Conservation (phyloP, 345 rosid genomes). For the Rhodamnia rubescens region DNA sequence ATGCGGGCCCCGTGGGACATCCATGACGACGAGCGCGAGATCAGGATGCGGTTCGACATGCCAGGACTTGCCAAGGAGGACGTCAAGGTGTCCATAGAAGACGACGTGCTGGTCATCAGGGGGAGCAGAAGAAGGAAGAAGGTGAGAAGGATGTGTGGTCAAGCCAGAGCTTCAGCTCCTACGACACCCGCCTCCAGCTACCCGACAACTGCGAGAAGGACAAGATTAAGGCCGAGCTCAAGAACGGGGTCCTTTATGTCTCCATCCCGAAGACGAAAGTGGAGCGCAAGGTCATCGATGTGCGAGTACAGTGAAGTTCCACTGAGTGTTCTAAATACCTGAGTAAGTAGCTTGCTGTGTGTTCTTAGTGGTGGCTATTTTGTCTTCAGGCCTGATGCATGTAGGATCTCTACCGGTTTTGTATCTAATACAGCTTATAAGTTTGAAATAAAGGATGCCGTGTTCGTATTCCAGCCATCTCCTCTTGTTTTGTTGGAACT, state of each 20-base stretch:
- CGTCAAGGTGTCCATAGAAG: conserved; percentile 56
- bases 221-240: conserved; percentile 58
- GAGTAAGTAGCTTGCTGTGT: neutral
- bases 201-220: conserved; percentile 48
- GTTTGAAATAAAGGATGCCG: neutral
- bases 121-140: conserved; percentile 55
- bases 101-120: conserved; percentile 44
- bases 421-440: rapidly evolving
- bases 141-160: conserved; percentile 23
- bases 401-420: neutral
- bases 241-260: conserved; percentile 60
- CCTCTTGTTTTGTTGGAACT: neutral
- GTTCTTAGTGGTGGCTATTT: neutral
- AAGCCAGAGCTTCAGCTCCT: conserved; percentile 27
- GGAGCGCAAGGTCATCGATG: conserved; percentile 40
- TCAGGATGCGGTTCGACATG: conserved; percentile 81
- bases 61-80: conserved; percentile 77
- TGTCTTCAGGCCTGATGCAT: neutral
- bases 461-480: neutral
- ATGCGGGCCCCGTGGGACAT: conserved; percentile 73
- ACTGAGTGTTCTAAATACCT: neutral
- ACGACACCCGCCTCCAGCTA: conserved; percentile 47
- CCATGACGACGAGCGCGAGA: conserved; percentile 62
- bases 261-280: conserved; percentile 56
- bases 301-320: conserved; percentile 17